phyloP scores from a whole-genome alignment of 768 basidiomycete species.

The Pleurotus pulmonarius region DNA sequence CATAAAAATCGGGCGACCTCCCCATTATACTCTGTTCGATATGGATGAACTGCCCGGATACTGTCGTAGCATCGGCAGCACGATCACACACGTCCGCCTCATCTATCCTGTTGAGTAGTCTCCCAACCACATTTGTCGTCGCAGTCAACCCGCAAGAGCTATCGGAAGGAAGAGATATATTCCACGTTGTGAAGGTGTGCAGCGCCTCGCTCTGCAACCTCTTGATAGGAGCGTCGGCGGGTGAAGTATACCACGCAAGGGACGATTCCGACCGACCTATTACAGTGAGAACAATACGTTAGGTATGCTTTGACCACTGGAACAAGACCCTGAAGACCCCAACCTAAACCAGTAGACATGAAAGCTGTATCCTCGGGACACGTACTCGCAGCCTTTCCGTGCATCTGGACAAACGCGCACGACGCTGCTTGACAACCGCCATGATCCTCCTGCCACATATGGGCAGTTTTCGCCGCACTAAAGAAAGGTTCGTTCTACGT shows the following conservation, averaged over 20 bases:
- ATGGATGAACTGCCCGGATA: conserved; percentile 38
- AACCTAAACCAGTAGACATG: conserved; percentile 43
- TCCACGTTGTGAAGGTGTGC: conserved; percentile 30
- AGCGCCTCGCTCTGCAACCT: conserved; percentile 28
- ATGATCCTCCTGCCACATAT: conserved; percentile 33
- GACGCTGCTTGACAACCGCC: conserved; percentile 34
- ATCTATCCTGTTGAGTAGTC: conserved; percentile 35
- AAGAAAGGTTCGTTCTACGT: conserved; percentile 43
- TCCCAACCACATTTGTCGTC: conserved; percentile 41
- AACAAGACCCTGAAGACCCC: not conserved
- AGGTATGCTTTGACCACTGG: too few relatives aligned
- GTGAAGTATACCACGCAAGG: conserved; percentile 33
- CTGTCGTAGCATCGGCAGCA: conserved; percentile 18
- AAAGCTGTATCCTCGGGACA: conserved; percentile 39
- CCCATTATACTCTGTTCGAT: conserved; percentile 32
- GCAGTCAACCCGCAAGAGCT: conserved; percentile 38
- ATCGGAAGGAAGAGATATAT: conserved; percentile 35
- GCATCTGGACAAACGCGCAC: conserved; percentile 45
- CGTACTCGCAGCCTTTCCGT: conserved; percentile 37
- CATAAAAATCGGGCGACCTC: conserved; percentile 21
- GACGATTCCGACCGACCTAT: conserved; percentile 17
- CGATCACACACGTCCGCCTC: conserved; percentile 24
- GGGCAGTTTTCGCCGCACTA: conserved; percentile 33
- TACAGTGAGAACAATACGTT: too few relatives aligned
- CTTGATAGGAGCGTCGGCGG: conserved; percentile 29